A percentile compares a stretch with the other conserved stretches of the same genome.
Evolutionary conservation across 2,329 filamentous ascomycete species (phyloP).

Genomic region (Xylariales sp.): DNA sequence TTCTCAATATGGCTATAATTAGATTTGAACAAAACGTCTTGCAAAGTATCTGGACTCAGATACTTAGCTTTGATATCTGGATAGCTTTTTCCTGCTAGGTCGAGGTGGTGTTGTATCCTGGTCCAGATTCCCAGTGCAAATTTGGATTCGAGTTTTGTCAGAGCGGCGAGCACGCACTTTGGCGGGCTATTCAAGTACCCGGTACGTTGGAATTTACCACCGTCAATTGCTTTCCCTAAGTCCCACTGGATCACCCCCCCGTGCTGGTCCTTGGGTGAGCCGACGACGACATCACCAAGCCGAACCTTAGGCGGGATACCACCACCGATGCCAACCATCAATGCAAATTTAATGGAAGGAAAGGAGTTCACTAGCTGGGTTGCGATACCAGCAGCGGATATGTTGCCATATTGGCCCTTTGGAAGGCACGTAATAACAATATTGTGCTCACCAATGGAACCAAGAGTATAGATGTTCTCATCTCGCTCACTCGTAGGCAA

Average conservation of each 20-base stretch:
- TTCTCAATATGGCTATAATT: too few species aligned
- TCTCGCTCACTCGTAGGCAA: too few species aligned
- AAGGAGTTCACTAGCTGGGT: slow-evolving; percentile 19
- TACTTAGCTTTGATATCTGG: too few species aligned
- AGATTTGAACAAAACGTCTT: too few species aligned
- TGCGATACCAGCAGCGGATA: slow-evolving; percentile 16
- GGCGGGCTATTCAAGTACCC: slow-evolving; percentile 7
- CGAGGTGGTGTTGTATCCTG: too few species aligned
- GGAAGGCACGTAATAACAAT: slow-evolving; percentile 22
- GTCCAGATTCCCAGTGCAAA: too few species aligned
- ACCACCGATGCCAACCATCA: slow-evolving; percentile 27
- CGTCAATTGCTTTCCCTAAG: slow-evolving; percentile 19
- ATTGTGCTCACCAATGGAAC: slow-evolving; percentile 18
- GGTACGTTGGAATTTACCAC: slow-evolving; percentile 11
- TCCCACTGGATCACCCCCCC: slow-evolving; percentile 27
- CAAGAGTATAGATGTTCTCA: slow-evolving; percentile 20
- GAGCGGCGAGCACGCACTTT: slow-evolving; percentile 1
- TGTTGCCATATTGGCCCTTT: slow-evolving; percentile 16
- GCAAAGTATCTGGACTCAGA: too few species aligned
- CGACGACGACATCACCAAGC: slow-evolving; percentile 27
- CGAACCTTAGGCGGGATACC: not conserved
- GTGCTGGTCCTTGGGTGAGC: slow-evolving; percentile 11
- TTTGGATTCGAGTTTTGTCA: slow-evolving; percentile 22
- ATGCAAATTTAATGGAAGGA: slow-evolving; percentile 10
- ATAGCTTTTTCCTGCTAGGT: too few species aligned